Percentiles rank a stretch among this genome's conserved stretches.
phyloP scores from a whole-genome alignment of 2,329 filamentous ascomycete species.

The Botrytis byssoidea region DNA sequence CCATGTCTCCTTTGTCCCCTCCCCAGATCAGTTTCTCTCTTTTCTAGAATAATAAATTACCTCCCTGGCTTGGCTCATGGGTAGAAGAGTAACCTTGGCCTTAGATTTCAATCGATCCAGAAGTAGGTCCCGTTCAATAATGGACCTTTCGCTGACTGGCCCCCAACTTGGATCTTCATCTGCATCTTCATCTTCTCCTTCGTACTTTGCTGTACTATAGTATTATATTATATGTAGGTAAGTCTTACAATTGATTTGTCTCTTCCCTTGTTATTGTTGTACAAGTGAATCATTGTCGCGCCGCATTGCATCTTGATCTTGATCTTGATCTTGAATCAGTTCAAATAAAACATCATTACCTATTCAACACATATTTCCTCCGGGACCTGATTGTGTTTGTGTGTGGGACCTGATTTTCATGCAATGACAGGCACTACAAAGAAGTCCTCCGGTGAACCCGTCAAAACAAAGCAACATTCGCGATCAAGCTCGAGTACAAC shows the following conservation, averaged over 20 bases:
- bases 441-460: constrained; percentile 8
- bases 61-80: not conserved
- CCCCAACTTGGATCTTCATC: not conserved
- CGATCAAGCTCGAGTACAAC: constrained; percentile 21
- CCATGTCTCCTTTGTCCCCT: not conserved
- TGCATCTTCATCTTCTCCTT: not conserved
- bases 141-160: not conserved
- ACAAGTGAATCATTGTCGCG: not conserved
- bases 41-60: not conserved
- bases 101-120: not conserved
- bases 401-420: not conserved
- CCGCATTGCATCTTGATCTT: not conserved
- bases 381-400: not conserved
- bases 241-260: not conserved
- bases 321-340: not conserved
- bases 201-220: not conserved
- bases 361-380: not conserved
- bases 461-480: constrained; percentile 13
- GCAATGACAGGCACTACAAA: constrained; percentile 18
- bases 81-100: not conserved
- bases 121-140: not conserved
- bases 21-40: not conserved
- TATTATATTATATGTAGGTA: not conserved
- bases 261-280: not conserved
- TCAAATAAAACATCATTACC: not conserved